phyloP scores from a whole-genome alignment of 2,329 filamentous ascomycete species.

The Botrytis fragariae region DNA sequence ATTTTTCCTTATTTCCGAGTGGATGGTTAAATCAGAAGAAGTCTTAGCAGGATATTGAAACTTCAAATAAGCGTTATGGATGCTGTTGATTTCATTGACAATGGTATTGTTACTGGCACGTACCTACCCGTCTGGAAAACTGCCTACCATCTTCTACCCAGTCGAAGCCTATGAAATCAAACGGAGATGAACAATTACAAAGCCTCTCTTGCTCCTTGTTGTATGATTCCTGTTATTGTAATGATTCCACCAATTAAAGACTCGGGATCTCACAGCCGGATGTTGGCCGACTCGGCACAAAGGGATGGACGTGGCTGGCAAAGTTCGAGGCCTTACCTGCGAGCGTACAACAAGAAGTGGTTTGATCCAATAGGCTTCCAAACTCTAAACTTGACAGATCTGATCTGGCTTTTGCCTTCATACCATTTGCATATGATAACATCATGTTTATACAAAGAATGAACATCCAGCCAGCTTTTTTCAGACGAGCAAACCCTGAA shows the following conservation, averaged over 20 bases:
- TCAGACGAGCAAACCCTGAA: not conserved
- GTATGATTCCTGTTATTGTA: not conserved
- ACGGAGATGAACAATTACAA: not conserved
- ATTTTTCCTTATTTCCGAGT: slow-evolving; percentile 1
- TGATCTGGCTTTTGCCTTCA: slow-evolving; percentile 8
- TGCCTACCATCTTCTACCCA: not conserved
- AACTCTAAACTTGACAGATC: slow-evolving; percentile 6
- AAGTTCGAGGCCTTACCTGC: slow-evolving; percentile 13
- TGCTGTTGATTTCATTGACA: not conserved
- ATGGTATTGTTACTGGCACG: not conserved
- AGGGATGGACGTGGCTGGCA: slow-evolving; percentile 16
- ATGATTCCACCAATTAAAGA: not conserved
- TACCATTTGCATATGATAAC: slow-evolving; percentile 11
- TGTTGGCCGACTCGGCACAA: slow-evolving; percentile 12
- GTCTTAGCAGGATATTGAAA: not conserved
- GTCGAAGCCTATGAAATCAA: not conserved
- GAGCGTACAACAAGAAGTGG: slow-evolving; percentile 1
- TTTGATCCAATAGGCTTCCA: slow-evolving; percentile 11
- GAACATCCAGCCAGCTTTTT: slow-evolving; percentile 14
- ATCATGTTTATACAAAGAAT: slow-evolving; percentile 17
- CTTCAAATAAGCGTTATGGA: not conserved
- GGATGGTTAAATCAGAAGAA: slow-evolving; percentile 3
- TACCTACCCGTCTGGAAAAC: not conserved
- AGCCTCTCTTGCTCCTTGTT: not conserved
- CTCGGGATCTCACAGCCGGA: not conserved